Conservation (phyloP, 257 asterid genomes). For the Vinca minor region DNA sequence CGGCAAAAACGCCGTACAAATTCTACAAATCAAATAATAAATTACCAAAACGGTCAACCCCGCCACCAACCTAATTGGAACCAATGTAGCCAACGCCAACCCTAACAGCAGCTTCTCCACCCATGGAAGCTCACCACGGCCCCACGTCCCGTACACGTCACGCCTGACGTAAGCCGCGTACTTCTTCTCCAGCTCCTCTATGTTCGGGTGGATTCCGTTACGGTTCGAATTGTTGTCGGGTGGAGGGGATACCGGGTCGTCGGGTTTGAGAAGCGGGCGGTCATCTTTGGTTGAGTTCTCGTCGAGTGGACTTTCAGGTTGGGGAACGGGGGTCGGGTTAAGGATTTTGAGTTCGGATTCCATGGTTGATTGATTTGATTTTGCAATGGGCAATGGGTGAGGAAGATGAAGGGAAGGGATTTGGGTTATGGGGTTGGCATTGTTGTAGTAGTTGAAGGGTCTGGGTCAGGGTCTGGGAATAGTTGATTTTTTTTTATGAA, state of each 20-base stretch:
- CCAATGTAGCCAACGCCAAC: slow-evolving; percentile 42
- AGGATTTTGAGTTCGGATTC: slow-evolving; percentile 58
- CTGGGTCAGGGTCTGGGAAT: too few relatives aligned
- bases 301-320: slow-evolving; percentile 26
- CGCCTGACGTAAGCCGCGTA: slow-evolving; percentile 62
- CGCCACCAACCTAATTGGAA: slow-evolving; percentile 56
- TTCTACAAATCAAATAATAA: slow-evolving; percentile 67
- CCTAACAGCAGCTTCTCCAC: slow-evolving; percentile 52
- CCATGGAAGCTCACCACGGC: slow-evolving; percentile 57
- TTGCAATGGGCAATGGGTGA: not conserved
- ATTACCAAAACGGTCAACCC: slow-evolving; percentile 42
- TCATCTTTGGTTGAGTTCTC: slow-evolving; percentile 32
- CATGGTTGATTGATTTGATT: slow-evolving; percentile 24
- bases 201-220: slow-evolving; percentile 18
- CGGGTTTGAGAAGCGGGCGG: slow-evolving; percentile 64
- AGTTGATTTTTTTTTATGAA: too few relatives aligned
- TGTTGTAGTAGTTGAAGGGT: not conserved
- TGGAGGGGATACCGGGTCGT: slow-evolving; percentile 24
- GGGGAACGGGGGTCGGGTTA: slow-evolving; percentile 13
- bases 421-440: slow-evolving; percentile 5
- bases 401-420: not conserved
- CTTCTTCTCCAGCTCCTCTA: slow-evolving; percentile 67
- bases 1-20: slow-evolving; percentile 57
- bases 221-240: slow-evolving; percentile 7
- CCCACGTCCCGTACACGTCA: slow-evolving; percentile 79